A percentile compares a stretch with the other conserved stretches of the same genome.
These are phyloP conservation scores for Talaromyces sp. DNA, from an alignment of 2,329 filamentous ascomycete genomes.

Conservation along the genomic window DNA sequence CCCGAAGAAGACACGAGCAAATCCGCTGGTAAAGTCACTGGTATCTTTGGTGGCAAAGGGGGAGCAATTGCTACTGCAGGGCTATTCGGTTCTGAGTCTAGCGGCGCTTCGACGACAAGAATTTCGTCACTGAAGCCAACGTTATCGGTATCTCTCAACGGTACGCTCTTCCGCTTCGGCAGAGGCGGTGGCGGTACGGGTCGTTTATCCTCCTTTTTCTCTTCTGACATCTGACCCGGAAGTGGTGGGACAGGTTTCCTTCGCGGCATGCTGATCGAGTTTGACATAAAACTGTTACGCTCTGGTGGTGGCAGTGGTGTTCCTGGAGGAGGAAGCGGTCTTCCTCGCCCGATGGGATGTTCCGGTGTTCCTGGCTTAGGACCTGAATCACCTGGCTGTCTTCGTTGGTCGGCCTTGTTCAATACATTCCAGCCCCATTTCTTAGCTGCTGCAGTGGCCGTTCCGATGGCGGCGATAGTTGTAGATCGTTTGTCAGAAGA, in stretches of 20 bases:
- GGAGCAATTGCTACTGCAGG: slow-evolving; percentile 27
- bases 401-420: slow-evolving; percentile 39
- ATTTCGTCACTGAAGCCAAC: slow-evolving; percentile 48
- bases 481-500: slow-evolving; percentile 39
- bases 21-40: not conserved
- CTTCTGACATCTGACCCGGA: slow-evolving; percentile 34
- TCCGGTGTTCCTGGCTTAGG: slow-evolving; percentile 46
- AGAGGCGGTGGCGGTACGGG: slow-evolving; percentile 47
- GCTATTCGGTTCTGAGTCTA: slow-evolving; percentile 54
- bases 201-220: slow-evolving; percentile 32
- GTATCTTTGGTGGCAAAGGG: not conserved
- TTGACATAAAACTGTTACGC: slow-evolving; percentile 55
- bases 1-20: not conserved
- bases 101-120: slow-evolving; percentile 63
- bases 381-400: slow-evolving; percentile 40
- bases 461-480: slow-evolving; percentile 46
- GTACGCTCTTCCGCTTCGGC: slow-evolving; percentile 46
- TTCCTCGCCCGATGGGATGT: slow-evolving; percentile 77
- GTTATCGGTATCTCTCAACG: slow-evolving; percentile 32
- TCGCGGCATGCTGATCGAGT: slow-evolving; percentile 58
- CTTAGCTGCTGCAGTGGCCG: slow-evolving; percentile 56
- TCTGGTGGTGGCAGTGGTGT: slow-evolving; percentile 71
- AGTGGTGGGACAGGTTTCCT: slow-evolving; percentile 61
- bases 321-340: slow-evolving; percentile 77
- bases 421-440: slow-evolving; percentile 58